phyloP scores from a whole-genome alignment of 306 rosid genomes.

The Ormosia semicastrata region DNA sequence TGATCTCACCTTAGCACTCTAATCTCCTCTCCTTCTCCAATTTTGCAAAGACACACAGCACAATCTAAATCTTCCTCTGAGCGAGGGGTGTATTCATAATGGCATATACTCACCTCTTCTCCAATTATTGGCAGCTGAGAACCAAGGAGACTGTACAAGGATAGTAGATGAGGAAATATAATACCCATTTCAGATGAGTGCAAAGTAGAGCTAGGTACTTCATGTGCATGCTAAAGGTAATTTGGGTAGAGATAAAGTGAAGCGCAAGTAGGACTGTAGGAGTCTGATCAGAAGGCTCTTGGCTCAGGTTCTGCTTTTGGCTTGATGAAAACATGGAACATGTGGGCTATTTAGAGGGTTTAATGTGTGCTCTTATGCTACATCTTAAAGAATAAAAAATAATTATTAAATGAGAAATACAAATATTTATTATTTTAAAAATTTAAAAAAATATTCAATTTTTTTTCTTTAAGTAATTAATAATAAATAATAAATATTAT shows the following conservation, averaged over 20 bases:
- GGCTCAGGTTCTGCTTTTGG: no score
- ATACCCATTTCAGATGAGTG: constrained; percentile 34
- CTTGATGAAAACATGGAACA: no score
- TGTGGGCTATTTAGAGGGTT: no score
- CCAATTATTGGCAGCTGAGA: neutral
- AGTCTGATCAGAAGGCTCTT: no score
- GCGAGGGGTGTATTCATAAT: neutral
- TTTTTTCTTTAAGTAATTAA: no score
- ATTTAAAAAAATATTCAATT: no score
- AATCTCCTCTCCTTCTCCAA: constrained; percentile 46
- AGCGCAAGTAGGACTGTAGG: no score
- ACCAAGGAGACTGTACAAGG: constrained; percentile 15
- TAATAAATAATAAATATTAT: no score
- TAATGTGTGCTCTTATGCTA: no score
- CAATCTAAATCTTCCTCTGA: constrained; percentile 30
- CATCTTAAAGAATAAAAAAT: no score
- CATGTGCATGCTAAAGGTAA: neutral
- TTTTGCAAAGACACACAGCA: constrained; percentile 40
- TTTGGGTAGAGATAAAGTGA: neutral
- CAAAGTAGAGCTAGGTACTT: neutral
- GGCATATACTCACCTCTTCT: neutral
- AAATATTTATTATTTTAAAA: no score
- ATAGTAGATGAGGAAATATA: constrained; percentile 24
- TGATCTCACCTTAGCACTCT: constrained; percentile 45
- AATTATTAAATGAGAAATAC: no score